Base-by-base conservation (phyloP, 768 basidiomycete species). In the Hydnomerulius pinastri region DNA sequence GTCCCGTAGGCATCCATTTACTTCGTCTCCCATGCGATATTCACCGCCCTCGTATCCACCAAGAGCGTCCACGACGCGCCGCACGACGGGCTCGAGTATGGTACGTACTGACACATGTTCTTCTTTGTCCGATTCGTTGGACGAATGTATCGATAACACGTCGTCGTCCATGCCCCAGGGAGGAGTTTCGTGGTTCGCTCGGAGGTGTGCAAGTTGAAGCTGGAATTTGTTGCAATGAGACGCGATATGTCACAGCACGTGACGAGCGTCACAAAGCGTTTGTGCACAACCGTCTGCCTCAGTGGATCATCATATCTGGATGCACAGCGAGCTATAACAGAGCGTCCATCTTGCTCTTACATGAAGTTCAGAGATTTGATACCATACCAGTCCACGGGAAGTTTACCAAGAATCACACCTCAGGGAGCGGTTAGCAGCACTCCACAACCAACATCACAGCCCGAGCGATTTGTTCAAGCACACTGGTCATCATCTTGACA, bases 1-100 rank as follows among this genome's bases (percentile, higher is more conserved):
- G 67, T 98, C 97, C 60, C 91, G 90, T 58, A 99, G 68, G 69
- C 93, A 96, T 2, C 88, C 88, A 51, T 74, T 73, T n/a, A 78
- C 83, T 54, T 90, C 83, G 73, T 93, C 91, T 36, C 91, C 91
- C 62, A 92, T 80, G 36, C 84, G 75, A 68, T 93, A 93, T 4
- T 63, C 68, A 18, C 76, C 79, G 6, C 67, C 77, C 68, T 92
- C 88, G 56, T 78, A 73, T 1, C 91, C 91, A 35, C 91, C 91
- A 0, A 93, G 75, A 2, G 91, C 91, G 58, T 86, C 85, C 23
- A 93, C 84, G 28, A 92, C 89, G 55, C 81, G 79, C 33, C 76
- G 79, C 41, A 93, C 81, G 27, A 88, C 75, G 2, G 87, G 86
- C 43, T 78, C 77, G 25, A 92, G 75, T 20, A 88, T 71, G 4